Base-by-base conservation (phyloP, 2,329 filamentous ascomycete species). In the Fusarium temperatum region DNA sequence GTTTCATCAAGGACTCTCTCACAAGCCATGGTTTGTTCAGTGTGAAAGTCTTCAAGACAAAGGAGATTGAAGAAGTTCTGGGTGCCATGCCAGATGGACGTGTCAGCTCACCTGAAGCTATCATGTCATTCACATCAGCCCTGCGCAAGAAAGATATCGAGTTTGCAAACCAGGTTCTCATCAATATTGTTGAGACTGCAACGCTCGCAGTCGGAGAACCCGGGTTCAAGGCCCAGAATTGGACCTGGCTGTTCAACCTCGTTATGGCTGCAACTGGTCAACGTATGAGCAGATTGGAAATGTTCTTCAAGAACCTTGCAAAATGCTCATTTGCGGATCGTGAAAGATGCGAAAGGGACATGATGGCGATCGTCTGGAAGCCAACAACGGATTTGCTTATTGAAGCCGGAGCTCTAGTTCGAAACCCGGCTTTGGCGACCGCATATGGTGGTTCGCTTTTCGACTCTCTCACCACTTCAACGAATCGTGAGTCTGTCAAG, bases 311-410 rank as follows among this genome's bases (percentile, higher is more conserved):
- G 17, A 48, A 45, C 7, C 26, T 71, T 5, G 32, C 39, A 26
- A 62, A 66, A 32, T 66, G 55, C n/a, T 48, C 44, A 6, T 9
- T 41, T 7, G 30, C 28, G 3, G 64, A 67, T 14, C 45, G 48
- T 4, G n/a, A 57, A 11, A 41, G n/a, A 17, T 53, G 65, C 17
- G 44, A 75, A 30, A 62, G 28, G 6, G 30, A 62, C 17, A 44
- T 73, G 39, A 54, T 67, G 38, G 64, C 74, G 4, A 47, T 56
- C 1, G 72, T 83, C 5, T 82, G 80, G 81, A 77, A 78, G 32
- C 80, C 81, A 8, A 82, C 79, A 1, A 74, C 81, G 1, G 64
- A 72, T 7, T 64, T 75, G 12, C 68, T 83, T 1, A 50, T 83
- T 11, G 58, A 78, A 14, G 59, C 67, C 2, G 80, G 80, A 39